Conservation (phyloP, 1,284 basidiomycete genomes). For the Ceratobasidium sp. region DNA sequence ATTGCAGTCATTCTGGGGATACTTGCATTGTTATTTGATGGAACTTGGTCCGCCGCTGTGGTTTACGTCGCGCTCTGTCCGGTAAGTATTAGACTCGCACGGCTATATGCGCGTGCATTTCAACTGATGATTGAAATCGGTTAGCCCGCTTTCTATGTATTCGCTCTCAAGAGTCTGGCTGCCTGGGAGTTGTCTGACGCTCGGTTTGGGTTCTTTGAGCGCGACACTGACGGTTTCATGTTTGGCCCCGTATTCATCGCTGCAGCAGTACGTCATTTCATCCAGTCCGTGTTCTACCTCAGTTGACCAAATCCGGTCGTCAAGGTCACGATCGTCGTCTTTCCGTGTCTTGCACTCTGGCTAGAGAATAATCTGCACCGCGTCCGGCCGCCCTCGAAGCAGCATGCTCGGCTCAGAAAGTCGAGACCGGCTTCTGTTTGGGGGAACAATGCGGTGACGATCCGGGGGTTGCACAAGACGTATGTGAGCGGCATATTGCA, state of each 20-base stretch:
- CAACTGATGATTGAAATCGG: neutral
- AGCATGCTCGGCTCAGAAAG: slow-evolving; percentile 16
- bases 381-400: neutral
- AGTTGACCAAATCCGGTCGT: neutral
- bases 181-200: slow-evolving; percentile 26
- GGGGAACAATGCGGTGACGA: slow-evolving; percentile 20
- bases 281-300: neutral
- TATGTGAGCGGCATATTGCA: slow-evolving; percentile 11
- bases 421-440: slow-evolving; percentile 10
- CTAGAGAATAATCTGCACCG: slow-evolving; percentile 11
- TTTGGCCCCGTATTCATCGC: slow-evolving; percentile 21
- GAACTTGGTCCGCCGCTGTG: slow-evolving; percentile 23
- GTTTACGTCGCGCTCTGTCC: slow-evolving; percentile 34
- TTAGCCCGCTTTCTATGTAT: slow-evolving; percentile 33
- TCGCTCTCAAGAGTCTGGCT: slow-evolving; percentile 24
- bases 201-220: neutral
- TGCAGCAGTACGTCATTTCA: slow-evolving; percentile 16
- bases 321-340: slow-evolving; percentile 21
- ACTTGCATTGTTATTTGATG: slow-evolving; percentile 57
- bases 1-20: slow-evolving; percentile 71
- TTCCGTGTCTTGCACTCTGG: slow-evolving; percentile 26
- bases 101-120: neutral
- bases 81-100: slow-evolving; percentile 1
- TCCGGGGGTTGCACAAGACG: slow-evolving; percentile 25
- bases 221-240: slow-evolving; percentile 31